Conservation (phyloP, 345 rosid genomes). For the Eucalyptus erythrocorys region DNA sequence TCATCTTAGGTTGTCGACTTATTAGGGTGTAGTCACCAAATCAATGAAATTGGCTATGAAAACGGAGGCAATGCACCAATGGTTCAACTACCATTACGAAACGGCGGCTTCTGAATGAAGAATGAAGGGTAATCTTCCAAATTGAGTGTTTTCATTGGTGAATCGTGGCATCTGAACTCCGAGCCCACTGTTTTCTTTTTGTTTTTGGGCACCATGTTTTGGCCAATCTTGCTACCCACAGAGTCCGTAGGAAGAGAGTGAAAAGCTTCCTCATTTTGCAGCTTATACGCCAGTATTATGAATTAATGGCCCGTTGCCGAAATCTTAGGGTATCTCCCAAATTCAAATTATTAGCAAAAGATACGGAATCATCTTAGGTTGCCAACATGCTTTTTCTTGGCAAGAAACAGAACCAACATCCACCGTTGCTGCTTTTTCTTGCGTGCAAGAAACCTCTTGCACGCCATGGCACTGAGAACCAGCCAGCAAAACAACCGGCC, state of each 20-base stretch:
- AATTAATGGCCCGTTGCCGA: not conserved
- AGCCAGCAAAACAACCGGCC: not conserved
- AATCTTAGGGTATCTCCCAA: not conserved
- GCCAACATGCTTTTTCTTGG: not conserved
- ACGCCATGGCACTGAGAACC: not conserved
- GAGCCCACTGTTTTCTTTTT: not conserved
- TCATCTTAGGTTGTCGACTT: not conserved
- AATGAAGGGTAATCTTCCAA: not conserved
- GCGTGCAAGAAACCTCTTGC: not conserved
- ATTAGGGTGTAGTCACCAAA: not conserved
- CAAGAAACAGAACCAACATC: not conserved
- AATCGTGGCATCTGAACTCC: not conserved
- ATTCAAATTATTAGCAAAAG: not conserved
- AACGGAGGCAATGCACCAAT: not conserved
- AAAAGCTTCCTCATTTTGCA: not conserved
- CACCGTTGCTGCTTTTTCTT: not conserved
- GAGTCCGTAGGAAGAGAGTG: not conserved
- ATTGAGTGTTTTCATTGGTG: not conserved
- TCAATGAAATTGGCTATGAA: not conserved
- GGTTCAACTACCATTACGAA: not conserved
- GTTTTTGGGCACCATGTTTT: not conserved
- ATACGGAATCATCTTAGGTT: not conserved
- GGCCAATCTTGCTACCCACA: not conserved
- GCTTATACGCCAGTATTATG: not conserved
- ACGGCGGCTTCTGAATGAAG: not conserved